Conservation (phyloP, 208 protist genomes). For the Histomonas meleagridis region DNA sequence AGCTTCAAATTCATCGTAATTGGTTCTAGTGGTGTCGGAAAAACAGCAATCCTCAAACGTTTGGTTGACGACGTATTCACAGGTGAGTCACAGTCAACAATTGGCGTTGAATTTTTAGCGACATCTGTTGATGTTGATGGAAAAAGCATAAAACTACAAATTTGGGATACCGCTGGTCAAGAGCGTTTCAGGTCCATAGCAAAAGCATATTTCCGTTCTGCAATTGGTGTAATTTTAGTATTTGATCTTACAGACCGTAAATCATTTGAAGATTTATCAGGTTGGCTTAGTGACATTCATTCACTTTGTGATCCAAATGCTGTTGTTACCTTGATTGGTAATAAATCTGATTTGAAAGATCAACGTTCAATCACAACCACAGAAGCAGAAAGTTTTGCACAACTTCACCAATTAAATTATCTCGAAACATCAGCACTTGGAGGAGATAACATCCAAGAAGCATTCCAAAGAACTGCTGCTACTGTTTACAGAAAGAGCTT, state of each 20-base stretch:
- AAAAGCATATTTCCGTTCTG: neutral
- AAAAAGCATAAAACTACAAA: neutral
- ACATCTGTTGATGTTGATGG: neutral
- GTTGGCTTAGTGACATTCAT: neutral
- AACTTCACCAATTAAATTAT: neutral
- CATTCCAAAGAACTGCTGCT: neutral
- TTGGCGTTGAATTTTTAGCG: neutral
- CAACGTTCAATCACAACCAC: neutral
- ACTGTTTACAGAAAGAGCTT: neutral
- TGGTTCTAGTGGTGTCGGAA: neutral
- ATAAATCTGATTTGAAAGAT: neutral
- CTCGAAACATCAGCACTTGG: neutral
- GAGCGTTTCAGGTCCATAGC: neutral
- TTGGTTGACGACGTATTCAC: neutral
- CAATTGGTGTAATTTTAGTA: neutral
- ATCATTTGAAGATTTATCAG: neutral
- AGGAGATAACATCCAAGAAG: neutral
- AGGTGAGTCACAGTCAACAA: neutral
- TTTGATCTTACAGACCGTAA: neutral
- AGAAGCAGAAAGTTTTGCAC: neutral
- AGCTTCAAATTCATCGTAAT: neutral
- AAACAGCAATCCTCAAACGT: neutral
- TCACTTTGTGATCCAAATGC: neutral
- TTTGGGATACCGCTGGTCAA: conserved; percentile 12
- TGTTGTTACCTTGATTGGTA: neutral